Percentiles rank a stretch among this genome's conserved stretches.
Evolutionary conservation across 148 eudicot genomes (phyloP).

Genomic region (Camellia lanceoleosa): DNA sequence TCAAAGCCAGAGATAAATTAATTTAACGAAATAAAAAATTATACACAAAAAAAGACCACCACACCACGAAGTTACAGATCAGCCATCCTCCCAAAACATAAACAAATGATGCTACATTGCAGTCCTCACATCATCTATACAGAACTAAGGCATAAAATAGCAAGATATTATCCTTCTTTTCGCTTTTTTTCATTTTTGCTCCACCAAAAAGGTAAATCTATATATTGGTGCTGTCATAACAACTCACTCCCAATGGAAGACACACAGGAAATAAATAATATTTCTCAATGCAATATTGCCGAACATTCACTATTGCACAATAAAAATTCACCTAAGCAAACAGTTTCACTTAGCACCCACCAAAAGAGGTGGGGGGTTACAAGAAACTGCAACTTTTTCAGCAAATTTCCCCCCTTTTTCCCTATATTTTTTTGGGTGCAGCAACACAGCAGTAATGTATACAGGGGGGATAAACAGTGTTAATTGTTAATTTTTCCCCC

Average conservation of each 20-base stretch:
- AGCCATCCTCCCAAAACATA: background rate
- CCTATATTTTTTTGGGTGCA: too few species aligned
- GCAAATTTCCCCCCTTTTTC: too few species aligned
- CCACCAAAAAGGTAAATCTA: background rate
- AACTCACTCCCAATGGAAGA: background rate
- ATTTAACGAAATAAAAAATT: background rate
- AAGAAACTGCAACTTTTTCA: background rate
- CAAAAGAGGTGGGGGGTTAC: background rate
- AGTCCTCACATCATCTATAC: background rate
- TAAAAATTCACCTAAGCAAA: background rate
- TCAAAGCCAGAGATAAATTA: background rate
- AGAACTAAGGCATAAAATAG: background rate
- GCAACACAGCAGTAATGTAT: too few species aligned
- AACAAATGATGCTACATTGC: background rate
- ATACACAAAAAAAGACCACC: background rate
- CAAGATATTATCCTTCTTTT: background rate
- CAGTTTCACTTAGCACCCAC: background rate
- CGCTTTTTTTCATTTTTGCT: background rate
- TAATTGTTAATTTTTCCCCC: background rate
- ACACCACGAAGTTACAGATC: background rate
- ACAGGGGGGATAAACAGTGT: too few species aligned
- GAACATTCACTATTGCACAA: background rate
- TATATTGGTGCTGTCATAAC: background rate
- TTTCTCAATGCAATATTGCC: background rate
- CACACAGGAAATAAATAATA: background rate